Evolutionary conservation across 805 yeast genomes (phyloP).

Genomic region (Barnettozyma californica): DNA sequence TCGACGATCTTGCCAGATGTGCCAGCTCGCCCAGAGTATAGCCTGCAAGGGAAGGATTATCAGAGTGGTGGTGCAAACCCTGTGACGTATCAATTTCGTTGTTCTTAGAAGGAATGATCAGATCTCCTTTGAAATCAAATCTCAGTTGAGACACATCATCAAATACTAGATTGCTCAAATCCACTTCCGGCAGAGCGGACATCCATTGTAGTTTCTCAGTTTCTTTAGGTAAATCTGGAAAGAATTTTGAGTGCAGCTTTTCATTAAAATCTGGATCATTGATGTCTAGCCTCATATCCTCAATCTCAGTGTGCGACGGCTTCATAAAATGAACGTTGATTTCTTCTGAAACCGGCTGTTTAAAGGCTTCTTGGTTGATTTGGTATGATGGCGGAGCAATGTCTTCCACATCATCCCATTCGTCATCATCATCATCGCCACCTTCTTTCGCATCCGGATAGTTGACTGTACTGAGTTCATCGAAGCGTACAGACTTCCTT

Average conservation of each 20-base stretch:
- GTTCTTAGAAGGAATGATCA: constrained; percentile 55
- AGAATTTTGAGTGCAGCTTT: constrained; percentile 77
- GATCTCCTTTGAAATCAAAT: constrained; percentile 82
- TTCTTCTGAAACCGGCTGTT: constrained; percentile 38
- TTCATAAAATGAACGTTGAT: constrained; percentile 61
- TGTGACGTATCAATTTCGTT: constrained; percentile 41
- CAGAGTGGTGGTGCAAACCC: constrained; percentile 91
- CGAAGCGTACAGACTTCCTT: constrained; percentile 30
- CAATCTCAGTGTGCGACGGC: constrained; percentile 28
- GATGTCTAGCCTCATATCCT: constrained; percentile 43
- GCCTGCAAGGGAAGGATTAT: constrained; percentile 85
- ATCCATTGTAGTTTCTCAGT: constrained; percentile 87
- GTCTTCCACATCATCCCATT: constrained; percentile 47
- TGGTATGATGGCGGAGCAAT: constrained; percentile 45
- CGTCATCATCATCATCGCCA: constrained; percentile 33
- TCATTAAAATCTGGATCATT: constrained; percentile 76
- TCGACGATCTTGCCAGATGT: constrained; percentile 70
- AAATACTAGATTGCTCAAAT: constrained; percentile 28
- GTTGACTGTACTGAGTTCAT: constrained; percentile 25
- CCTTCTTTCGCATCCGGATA: constrained; percentile 15
- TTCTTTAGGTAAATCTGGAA: constrained; percentile 85
- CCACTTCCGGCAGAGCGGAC: constrained; percentile 54
- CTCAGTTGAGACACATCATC: constrained; percentile 62
- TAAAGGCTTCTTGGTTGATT: constrained; percentile 40
- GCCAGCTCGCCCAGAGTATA: constrained; percentile 82